Base-by-base conservation (phyloP, 768 basidiomycete species). In the Macrolepiota fuliginosa region DNA sequence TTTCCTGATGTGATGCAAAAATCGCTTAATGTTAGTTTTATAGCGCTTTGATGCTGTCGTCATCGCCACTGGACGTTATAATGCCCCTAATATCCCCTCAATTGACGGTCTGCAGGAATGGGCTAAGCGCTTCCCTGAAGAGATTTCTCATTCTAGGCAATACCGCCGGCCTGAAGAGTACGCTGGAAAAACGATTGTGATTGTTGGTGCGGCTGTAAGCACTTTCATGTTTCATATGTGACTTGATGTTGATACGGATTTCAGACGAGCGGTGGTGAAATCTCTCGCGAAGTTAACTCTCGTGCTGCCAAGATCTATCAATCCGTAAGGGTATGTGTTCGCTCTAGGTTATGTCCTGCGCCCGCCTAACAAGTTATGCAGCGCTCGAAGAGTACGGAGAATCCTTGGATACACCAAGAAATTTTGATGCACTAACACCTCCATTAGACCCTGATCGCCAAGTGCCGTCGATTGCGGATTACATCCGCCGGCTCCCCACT, bases 181-280 rank as follows among this genome's bases (percentile, higher is more conserved):
- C 45, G 32, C 57, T 13, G 73, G 75, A 51, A 66, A 81, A 61
- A 80, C 74, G 1, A 75, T 80, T 0, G 71, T 82, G 1, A 70
- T 82, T 54, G 68, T 82, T 39, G 80, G 81, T n/a, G 74, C 74
- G 13, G 71, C 72, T 10, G 77, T 77, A 42, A 53, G 77, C 67
- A 6, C n/a, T 17, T 42, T 56, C 27, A 11, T 3, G n/a, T 32
- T 58, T 39, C 25, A 25, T 53, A 46, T 25, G 22, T 24, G 3
- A 25, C 19, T 42, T 25, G 25, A 45, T 51, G 11, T 10, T 61
- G 50, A 62, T n/a, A 17, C 36, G 4, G 35, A 49, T 27, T 13
- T 7, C 61, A 77, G 75, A 71, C 73, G 0, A 77, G 75, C 47
- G 77, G 73, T 6, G 66, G 67, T 5, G 77, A 77, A 45, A 77